These are phyloP conservation scores for Cadophora sp. DNA, from an alignment of 2,329 filamentous ascomycete species.

Conservation along the genomic window DNA sequence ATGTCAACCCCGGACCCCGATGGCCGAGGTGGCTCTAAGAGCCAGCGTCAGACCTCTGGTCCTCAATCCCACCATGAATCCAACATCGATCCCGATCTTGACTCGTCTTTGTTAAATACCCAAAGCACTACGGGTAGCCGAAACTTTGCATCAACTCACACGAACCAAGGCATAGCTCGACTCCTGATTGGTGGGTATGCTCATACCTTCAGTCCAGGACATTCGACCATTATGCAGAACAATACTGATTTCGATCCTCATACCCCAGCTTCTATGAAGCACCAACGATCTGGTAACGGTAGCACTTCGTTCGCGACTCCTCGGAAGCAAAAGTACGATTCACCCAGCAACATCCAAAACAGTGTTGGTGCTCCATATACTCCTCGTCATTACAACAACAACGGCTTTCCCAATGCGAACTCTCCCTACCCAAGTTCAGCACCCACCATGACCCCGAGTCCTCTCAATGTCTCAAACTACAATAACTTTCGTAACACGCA, in stretches of 20 bases:
- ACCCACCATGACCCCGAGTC: background rate
- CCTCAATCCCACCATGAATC: background rate
- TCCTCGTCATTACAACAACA: background rate
- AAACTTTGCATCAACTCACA: background rate
- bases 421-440: background rate
- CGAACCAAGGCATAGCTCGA: background rate
- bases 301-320: background rate
- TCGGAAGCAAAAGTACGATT: no score
- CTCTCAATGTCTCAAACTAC: background rate
- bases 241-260: background rate
- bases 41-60: background rate
- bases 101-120: no score
- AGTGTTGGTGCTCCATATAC: background rate
- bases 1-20: background rate
- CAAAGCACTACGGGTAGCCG: no score
- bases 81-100: background rate
- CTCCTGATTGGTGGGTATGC: background rate
- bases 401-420: no score
- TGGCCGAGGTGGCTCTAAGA: background rate
- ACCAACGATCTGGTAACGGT: background rate
- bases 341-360: background rate
- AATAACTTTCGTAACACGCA: background rate
- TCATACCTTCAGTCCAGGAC: background rate
- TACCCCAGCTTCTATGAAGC: background rate
- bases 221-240: background rate